Evolutionary conservation across 306 rosid species (phyloP), one percentile per base, ranked within the genome.

Genomic region (Malus sylvestris): DNA sequence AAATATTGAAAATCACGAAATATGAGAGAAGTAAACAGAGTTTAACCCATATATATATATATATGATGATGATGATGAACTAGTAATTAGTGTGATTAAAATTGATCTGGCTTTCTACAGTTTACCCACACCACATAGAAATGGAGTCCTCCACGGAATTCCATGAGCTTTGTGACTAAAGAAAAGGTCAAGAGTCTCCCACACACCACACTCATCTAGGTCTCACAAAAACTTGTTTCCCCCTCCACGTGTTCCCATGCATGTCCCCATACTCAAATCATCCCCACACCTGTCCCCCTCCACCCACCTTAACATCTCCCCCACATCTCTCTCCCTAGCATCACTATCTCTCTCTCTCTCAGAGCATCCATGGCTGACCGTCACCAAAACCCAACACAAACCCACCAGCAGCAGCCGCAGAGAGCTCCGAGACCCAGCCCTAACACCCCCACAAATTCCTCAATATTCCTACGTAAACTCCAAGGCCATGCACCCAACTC

Each of bases 341-440:
- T 13, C 51, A 5, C 4, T 23, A 25, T 14, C 45, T 27, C 58
- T 16, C n/a, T 25, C 38, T 4, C 14, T 64, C 13, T 18, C 25
- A 8, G 2, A 7, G 68, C 78, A 8, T 9, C 86, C 79, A 93
- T 93, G 98, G 93, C 88, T 11, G 96, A 93, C 6, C 84, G 67
- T 45, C 71, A 73, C 72, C 78, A 62, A 16, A 49, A 23, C 45
- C 60, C 19, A 27, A 23, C 69, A 71, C 90, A 59, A 52, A 33
- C 83, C 83, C 79, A 75, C 7, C 61, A 67, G 4, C 55, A 51
- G 62, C 85, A 80, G 25, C 55, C 6, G 29, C 85, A 80, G 25
- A 57, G 76, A 81, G 0, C 66, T 69, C 40, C 29, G 23, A n/a
- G 27, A 58, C 62, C 16, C 68, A 27, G 8, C 80, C 14, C 77